phyloP scores from a whole-genome alignment of 495 filamentous ascomycete species.

The Penicillium waksmanii region DNA sequence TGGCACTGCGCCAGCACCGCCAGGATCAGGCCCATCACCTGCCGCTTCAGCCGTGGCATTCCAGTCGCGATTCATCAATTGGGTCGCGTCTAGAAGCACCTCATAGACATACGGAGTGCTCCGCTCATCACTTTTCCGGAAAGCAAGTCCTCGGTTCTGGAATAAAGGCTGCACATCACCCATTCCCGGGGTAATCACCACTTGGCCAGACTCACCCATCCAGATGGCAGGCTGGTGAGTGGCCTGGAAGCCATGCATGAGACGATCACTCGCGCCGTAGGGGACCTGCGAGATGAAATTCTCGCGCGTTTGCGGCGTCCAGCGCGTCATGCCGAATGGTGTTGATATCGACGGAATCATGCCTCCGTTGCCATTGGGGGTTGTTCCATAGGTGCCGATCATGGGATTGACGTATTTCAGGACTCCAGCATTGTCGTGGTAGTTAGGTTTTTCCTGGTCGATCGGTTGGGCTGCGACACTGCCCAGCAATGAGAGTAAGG shows the following conservation, averaged over 20 bases:
- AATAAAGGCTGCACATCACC: constrained; percentile 32
- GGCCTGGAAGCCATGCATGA: constrained; percentile 33
- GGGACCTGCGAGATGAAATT: constrained; percentile 36
- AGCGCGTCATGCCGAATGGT: constrained; percentile 34
- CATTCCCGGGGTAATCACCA: constrained; percentile 28
- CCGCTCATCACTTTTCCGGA: constrained; percentile 26
- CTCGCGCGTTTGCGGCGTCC: constrained; percentile 36
- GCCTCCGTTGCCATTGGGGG: constrained; percentile 30
- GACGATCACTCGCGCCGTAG: constrained; percentile 28
- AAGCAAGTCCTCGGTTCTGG: constrained; percentile 28
- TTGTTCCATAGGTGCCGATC: constrained; percentile 29
- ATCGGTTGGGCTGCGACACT: constrained; percentile 9
- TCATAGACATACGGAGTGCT: constrained; percentile 35
- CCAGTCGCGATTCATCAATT: constrained; percentile 24
- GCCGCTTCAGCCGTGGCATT: constrained; percentile 34
- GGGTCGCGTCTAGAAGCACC: constrained; percentile 27
- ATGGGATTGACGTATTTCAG: constrained; percentile 28
- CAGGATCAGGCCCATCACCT: constrained; percentile 27
- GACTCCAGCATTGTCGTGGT: constrained; percentile 21
- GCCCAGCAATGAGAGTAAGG: constrained; percentile 1
- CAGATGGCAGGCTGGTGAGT: constrained; percentile 36
- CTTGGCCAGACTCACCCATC: constrained; percentile 34
- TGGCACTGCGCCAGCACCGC: constrained; percentile 28
- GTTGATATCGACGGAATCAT: constrained; percentile 34
- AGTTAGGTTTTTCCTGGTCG: constrained; percentile 7